A percentile compares a stretch with the other conserved stretches of the same genome.
Conservation (phyloP, 345 rosid species). For the Eucalyptus dawsonii region DNA sequence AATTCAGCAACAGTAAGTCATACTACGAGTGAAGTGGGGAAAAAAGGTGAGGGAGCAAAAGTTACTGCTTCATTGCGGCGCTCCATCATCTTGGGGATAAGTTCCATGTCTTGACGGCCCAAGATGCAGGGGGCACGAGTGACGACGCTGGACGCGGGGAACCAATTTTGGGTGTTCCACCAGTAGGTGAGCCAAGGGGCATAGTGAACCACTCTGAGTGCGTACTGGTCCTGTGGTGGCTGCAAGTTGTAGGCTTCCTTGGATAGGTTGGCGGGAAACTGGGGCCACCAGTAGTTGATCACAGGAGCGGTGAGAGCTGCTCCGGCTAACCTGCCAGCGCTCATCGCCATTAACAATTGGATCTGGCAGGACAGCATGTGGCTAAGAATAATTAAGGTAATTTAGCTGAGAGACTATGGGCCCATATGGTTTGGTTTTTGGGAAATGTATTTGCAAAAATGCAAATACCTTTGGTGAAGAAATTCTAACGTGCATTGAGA, state of each 20-base stretch:
- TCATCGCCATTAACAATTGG: not conserved
- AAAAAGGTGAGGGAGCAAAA: not conserved
- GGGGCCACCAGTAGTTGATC: not conserved
- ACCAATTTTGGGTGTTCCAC: constrained; percentile 52
- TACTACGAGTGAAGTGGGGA: not conserved
- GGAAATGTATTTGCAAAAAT: no score
- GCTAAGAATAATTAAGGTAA: not conserved
- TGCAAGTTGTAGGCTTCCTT: not conserved
- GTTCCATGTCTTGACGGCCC: constrained; percentile 15
- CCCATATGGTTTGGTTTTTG: no score
- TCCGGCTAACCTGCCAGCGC: not conserved
- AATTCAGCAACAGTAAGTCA: not conserved
- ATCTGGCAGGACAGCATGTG: not conserved
- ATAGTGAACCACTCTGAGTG: constrained; percentile 37
- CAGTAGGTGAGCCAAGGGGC: constrained; percentile 34
- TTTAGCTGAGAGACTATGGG: not conserved
- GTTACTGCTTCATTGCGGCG: constrained; percentile 4
- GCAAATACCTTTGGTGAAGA: no score
- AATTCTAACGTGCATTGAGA: no score
- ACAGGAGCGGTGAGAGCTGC: not conserved
- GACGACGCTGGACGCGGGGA: constrained; percentile 18
- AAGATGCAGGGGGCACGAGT: constrained; percentile 5
- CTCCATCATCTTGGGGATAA: constrained; percentile 3
- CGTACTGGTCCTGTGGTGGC: constrained; percentile 32
- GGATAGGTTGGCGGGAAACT: not conserved